phyloP scores from a whole-genome alignment of 2,329 filamentous ascomycete genomes.

The Kalaharituber pfeilii region DNA sequence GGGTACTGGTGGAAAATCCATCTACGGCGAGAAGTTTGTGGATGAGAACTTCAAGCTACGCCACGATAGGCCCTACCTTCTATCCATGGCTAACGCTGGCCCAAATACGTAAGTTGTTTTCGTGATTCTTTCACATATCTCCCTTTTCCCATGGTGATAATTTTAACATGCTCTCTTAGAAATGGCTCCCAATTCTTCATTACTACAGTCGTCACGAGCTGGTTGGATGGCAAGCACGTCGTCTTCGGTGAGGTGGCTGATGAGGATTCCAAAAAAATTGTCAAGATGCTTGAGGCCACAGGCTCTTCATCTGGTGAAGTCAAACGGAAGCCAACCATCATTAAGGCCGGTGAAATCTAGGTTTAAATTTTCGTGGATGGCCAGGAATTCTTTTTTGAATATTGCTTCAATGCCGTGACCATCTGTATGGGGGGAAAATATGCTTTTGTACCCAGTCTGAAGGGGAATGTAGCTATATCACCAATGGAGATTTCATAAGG shows the following conservation, averaged over 20 bases:
- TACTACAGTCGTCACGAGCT: conserved; percentile 29
- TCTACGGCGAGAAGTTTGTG: conserved; percentile 86
- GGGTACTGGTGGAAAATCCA: conserved; percentile 83
- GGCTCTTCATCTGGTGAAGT: conserved; percentile 50
- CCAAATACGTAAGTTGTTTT: conserved; percentile 58
- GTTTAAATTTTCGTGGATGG: background rate
- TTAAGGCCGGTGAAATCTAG: conserved; percentile 6
- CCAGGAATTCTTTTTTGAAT: background rate
- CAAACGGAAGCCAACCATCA: conserved; percentile 19
- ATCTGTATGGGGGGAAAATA: background rate
- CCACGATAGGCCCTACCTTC: conserved; percentile 58
- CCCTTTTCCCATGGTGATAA: too few species aligned
- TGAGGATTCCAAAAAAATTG: conserved; percentile 19
- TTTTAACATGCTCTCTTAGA: too few species aligned
- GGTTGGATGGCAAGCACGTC: conserved; percentile 61
- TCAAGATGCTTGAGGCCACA: conserved; percentile 24
- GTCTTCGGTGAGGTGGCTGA: conserved; percentile 61
- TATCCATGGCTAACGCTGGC: conserved; percentile 92
- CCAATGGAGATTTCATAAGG: background rate
- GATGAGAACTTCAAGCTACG: conserved; percentile 76
- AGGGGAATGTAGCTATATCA: background rate
- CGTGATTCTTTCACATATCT: background rate
- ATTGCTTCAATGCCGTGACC: background rate
- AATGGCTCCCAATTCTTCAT: conserved; percentile 60
- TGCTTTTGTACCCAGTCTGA: too few species aligned